Evolutionary conservation across 2,329 filamentous ascomycete genomes (phyloP), one percentile per base, ranked within the genome.

Genomic region (Penicillium decumbens): DNA sequence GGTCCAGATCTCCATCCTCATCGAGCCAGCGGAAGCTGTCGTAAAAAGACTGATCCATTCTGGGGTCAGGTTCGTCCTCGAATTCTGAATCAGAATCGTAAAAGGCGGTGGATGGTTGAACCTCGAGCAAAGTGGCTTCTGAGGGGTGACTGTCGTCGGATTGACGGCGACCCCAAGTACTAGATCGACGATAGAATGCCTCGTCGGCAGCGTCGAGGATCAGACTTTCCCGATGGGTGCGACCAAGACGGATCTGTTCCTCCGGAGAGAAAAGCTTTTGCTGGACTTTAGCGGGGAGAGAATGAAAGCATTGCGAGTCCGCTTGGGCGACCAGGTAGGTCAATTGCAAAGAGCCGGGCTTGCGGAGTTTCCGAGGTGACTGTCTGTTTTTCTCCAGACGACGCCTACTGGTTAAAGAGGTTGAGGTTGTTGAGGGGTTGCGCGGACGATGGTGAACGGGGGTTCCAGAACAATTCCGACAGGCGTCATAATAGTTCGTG

Each of bases 11-110:
- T 15, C 84, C 80, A 45, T 88, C 83, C 49, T 88, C 84, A 27
- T 90, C 85, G 24, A 89, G 73, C 85, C 86, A 89, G 42, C 83
- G 78, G 57, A 89, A 86, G 63, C 78, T 84, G 53, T 89, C 82
- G 43, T 82, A 80, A 49, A 87, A 74, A 1, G 79, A 79, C 43
- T 80, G 76, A 30, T 79, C 70, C 58, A 79, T 74, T 35, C 65
- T 67, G 48, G 65, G 55, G 32, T 62, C 59, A 15, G 63, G 63
- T 51, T 67, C 66, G 57, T 57, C 56, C 18, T 56, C 45, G 6
- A 28, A 33, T 23, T 55, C 49, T 27, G 25, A 43, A 35, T 70
- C 68, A 56, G 60, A 64, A 33, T 65, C 58, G 39, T 60, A 62
- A 18, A 62, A 61, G 33, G 56, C 50, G 2, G 57, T 60, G 3